Conservation (phyloP, 495 filamentous ascomycete species). For the Lophiotrema nucula region DNA sequence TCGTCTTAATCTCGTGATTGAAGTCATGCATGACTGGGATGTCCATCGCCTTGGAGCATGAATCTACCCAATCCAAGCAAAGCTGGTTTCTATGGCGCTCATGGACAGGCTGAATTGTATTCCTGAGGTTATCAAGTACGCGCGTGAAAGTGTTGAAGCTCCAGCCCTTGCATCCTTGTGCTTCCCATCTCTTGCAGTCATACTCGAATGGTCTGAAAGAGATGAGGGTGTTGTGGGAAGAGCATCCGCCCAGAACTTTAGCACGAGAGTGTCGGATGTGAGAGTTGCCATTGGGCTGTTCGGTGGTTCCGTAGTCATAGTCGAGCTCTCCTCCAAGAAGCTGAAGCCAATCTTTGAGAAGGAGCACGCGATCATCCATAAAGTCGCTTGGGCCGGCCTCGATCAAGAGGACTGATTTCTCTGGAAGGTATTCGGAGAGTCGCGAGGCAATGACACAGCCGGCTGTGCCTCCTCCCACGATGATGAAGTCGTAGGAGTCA, state of each 20-base stretch:
- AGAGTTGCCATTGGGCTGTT: constrained; percentile 76
- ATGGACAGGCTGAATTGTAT: constrained; percentile 78
- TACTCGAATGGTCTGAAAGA: constrained; percentile 81
- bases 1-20: constrained; percentile 70
- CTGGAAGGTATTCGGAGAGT: constrained; percentile 49
- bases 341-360: constrained; percentile 76
- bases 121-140: constrained; percentile 70
- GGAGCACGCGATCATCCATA: constrained; percentile 67
- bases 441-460: constrained; percentile 80
- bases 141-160: constrained; percentile 74
- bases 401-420: constrained; percentile 44
- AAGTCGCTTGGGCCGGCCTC: constrained; percentile 53
- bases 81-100: constrained; percentile 74
- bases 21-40: constrained; percentile 78
- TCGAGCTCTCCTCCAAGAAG: constrained; percentile 78
- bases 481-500: constrained; percentile 78
- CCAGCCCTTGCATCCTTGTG: constrained; percentile 73
- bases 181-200: constrained; percentile 71
- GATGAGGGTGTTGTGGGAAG: constrained; percentile 83
- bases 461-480: constrained; percentile 84
- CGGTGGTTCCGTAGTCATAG: constrained; percentile 82
- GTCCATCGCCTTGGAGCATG: constrained; percentile 67
- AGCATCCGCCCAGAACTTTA: constrained; percentile 83
- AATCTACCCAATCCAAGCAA: constrained; percentile 77
- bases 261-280: constrained; percentile 81